These are phyloP conservation scores for Cyberlindnera japonica DNA, from an alignment of 805 yeast species.

Conservation along the genomic window DNA sequence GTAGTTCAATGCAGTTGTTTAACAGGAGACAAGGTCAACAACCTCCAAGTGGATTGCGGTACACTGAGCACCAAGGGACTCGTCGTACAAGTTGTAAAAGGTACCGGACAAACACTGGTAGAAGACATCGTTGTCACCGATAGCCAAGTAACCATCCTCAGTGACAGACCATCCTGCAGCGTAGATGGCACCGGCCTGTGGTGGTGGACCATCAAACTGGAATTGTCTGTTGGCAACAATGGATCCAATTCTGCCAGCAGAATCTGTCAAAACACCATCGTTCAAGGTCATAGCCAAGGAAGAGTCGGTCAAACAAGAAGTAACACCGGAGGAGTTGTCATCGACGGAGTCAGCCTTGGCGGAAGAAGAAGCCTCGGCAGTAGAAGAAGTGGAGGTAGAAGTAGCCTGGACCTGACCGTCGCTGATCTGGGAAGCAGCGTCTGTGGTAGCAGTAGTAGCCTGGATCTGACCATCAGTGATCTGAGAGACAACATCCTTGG, in stretches of 20 bases:
- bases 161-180: constrained; percentile 64
- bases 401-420: constrained; percentile 24
- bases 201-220: constrained; percentile 85
- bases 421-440: constrained; percentile 19
- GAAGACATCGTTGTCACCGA: constrained; percentile 58
- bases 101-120: constrained; percentile 74
- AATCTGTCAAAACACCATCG: constrained; percentile 50
- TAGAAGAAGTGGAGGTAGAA: constrained; percentile 4
- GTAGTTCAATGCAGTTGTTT: constrained; percentile 1
- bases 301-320: constrained; percentile 43
- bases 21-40: constrained; percentile 56
- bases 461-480: constrained; percentile 25
- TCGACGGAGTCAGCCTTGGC: constrained; percentile 21
- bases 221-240: constrained; percentile 81
- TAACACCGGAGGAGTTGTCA: constrained; percentile 25
- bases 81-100: constrained; percentile 76
- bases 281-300: constrained; percentile 55
- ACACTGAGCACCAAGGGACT: constrained; percentile 60
- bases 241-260: constrained; percentile 66
- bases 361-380: constrained; percentile 7
- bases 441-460: constrained; percentile 28
- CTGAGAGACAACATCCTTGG: constrained; percentile 25
- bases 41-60: constrained; percentile 55
- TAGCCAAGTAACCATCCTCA: constrained; percentile 56
- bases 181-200: constrained; percentile 72